These are phyloP conservation scores for Gloeopeniophorella convolvens DNA, from an alignment of 768 basidiomycete genomes.

Conservation along the genomic window DNA sequence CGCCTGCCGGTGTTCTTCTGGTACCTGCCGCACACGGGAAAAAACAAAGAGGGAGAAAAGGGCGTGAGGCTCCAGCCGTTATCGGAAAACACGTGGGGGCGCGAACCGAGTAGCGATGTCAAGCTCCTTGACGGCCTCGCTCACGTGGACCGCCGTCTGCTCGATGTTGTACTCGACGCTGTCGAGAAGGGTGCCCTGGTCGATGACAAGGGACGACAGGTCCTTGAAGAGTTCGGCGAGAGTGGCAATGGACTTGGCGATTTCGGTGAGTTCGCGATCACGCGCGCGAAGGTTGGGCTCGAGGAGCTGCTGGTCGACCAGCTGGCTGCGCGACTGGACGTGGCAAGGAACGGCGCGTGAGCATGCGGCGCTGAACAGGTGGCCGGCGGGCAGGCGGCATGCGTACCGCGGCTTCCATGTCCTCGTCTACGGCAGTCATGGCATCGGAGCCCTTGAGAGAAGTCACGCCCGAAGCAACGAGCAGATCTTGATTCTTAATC, in stretches of 20 bases:
- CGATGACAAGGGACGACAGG: constrained; percentile 86
- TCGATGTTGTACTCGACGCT: constrained; percentile 98
- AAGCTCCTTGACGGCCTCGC: constrained; percentile 82
- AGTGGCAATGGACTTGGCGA: constrained; percentile 85
- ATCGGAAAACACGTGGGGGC: constrained; percentile 11
- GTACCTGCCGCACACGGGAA: constrained; percentile 47
- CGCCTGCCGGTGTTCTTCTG: constrained; percentile 91
- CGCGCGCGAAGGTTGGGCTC: constrained; percentile 39
- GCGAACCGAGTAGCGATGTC: constrained; percentile 72
- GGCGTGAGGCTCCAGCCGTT: constrained; percentile 9
- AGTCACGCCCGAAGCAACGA: constrained; percentile 84
- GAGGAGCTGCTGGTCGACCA: constrained; percentile 30
- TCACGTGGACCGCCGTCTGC: constrained; percentile 74
- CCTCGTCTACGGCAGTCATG: constrained; percentile 82
- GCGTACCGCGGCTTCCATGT: constrained; percentile 75
- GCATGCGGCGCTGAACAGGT: constrained; percentile 7
- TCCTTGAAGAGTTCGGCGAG: constrained; percentile 97
- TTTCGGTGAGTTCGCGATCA: constrained; percentile 73
- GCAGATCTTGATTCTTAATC: constrained; percentile 92
- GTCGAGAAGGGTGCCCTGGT: constrained; percentile 95
- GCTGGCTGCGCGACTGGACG: constrained; percentile 31
- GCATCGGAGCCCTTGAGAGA: constrained; percentile 77
- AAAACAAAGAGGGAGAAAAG: neutral
- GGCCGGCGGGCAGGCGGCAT: constrained; percentile 1
- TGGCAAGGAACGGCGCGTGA: constrained; percentile 15